Evolutionary conservation across 2,329 filamentous ascomycete species (phyloP), one percentile per base, ranked within the genome.

Genomic region (Phialemoniopsis sp.): DNA sequence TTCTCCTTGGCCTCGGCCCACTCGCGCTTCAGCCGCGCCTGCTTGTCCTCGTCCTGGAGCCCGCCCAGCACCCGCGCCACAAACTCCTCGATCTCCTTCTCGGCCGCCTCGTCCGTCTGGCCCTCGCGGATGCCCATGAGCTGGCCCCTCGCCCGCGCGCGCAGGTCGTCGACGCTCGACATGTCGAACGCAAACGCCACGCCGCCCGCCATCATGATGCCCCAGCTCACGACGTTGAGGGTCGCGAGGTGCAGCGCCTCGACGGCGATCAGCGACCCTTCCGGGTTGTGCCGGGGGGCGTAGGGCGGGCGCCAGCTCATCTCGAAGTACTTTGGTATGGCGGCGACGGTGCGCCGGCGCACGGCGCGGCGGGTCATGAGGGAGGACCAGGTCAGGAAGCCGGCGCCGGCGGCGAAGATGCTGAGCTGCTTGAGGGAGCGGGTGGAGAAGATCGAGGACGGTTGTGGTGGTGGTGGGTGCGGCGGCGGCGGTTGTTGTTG

Each of bases 191-290:
- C 82, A 73, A 85, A 95, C 45, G 87, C 70, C 10, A 82, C 60
- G 0, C 85, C 89, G 4, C 91, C 93, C 0, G 78, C 73, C 8
- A 76, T 64, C 73, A 94, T 80, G 59, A 95, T 80, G 1, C 75
- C 82, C 36, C 93, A 77, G 51, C 82, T 86, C 26, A 82, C 55
- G 12, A 93, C 87, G 52, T 95, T 95, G 50, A 96, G 73, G 0
- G 90, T 95, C 0, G 91, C 93, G 29, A 96, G 69, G 36, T 83
- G 86, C 16, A 98, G 69, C 0, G 91, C 91, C 62, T 95, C 86
- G 28, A 85, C 64, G 1, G 91, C 91, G 46, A 96, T 83, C 30
- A 85, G 58, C 2, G 79, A 73, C 8, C 82, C 81, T 53, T 83
- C 84, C 19, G 79, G 72, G 33, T 68, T 37, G 60, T 8, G 37